These are phyloP conservation scores for Trypethelium eluteriae DNA, from an alignment of 495 filamentous ascomycete species.

Conservation along the genomic window DNA sequence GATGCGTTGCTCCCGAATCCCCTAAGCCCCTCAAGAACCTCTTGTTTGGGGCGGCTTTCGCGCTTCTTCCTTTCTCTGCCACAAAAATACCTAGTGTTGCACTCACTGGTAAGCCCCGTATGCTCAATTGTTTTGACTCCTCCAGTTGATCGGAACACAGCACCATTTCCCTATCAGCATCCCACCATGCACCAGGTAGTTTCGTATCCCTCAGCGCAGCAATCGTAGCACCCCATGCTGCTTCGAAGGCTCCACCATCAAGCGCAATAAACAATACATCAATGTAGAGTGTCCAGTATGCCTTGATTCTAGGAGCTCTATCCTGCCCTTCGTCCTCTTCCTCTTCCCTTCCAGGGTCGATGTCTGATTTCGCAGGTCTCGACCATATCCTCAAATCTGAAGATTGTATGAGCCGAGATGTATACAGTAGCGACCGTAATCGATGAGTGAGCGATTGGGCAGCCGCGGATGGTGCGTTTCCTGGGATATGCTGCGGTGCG, in stretches of 20 bases:
- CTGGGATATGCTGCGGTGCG: conserved; percentile 74
- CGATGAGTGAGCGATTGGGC: conserved; percentile 78
- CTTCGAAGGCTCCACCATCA: conserved; percentile 85
- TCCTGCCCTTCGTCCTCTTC: conserved; percentile 38
- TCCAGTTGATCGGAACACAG: conserved; percentile 57
- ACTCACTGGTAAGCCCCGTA: conserved; percentile 58
- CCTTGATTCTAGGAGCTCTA: conserved; percentile 53
- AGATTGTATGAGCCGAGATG: conserved; percentile 51
- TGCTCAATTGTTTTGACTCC: conserved; percentile 44
- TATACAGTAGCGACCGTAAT: conserved; percentile 65
- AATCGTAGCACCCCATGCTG: conserved; percentile 74
- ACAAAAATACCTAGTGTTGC: conserved; percentile 63
- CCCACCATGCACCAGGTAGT: conserved; percentile 79
- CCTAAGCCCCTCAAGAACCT: conserved; percentile 26
- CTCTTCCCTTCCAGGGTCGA: conserved; percentile 40
- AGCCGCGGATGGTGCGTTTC: conserved; percentile 59
- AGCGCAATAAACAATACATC: conserved; percentile 84
- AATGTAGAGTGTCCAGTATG: conserved; percentile 90
- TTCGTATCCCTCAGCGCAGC: conserved; percentile 73
- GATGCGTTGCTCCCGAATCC: conserved; percentile 40
- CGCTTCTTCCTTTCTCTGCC: conserved; percentile 34
- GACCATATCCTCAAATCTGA: conserved; percentile 54
- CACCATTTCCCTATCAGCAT: conserved; percentile 68
- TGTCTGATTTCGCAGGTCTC: background rate
- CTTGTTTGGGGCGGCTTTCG: conserved; percentile 38